phyloP scores from a whole-genome alignment of 1,284 basidiomycete genomes.

The Ustilago trichophora region DNA sequence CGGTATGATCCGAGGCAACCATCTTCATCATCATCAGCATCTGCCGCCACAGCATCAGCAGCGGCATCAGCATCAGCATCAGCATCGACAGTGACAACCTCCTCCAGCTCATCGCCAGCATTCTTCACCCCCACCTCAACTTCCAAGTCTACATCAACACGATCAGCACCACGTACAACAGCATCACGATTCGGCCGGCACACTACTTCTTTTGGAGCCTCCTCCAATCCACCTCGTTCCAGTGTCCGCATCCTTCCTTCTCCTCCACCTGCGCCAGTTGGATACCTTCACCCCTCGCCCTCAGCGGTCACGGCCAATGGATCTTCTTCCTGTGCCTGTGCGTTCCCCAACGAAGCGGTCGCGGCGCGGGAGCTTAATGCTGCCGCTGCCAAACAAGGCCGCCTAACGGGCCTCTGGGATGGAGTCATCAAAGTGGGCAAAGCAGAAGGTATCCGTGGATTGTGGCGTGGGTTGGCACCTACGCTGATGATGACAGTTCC shows the following conservation, averaged over 20 bases:
- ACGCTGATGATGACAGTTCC: conserved; percentile 80
- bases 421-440: conserved; percentile 60
- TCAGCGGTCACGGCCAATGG: conserved; percentile 38
- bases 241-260: conserved; percentile 45
- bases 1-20: conserved; percentile 63
- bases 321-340: conserved; percentile 45
- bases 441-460: conserved; percentile 57
- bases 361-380: conserved; percentile 42
- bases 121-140: conserved; percentile 58
- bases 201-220: conserved; percentile 32
- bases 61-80: conserved; percentile 6
- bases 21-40: conserved; percentile 11
- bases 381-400: conserved; percentile 31
- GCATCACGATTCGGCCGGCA: conserved; percentile 22
- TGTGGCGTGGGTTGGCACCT: conserved; percentile 64
- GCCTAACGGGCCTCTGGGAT: conserved; percentile 60
- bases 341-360: conserved; percentile 42
- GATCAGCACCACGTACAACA: conserved; percentile 52
- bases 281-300: conserved; percentile 29
- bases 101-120: too few species aligned
- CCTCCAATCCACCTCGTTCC: conserved; percentile 27
- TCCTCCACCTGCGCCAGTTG: conserved; percentile 34
- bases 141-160: conserved; percentile 23
- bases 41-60: conserved; percentile 8
- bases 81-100: too few species aligned